phyloP scores from a whole-genome alignment of 1,139 yeast genomes.

The Yarrowia galli region DNA sequence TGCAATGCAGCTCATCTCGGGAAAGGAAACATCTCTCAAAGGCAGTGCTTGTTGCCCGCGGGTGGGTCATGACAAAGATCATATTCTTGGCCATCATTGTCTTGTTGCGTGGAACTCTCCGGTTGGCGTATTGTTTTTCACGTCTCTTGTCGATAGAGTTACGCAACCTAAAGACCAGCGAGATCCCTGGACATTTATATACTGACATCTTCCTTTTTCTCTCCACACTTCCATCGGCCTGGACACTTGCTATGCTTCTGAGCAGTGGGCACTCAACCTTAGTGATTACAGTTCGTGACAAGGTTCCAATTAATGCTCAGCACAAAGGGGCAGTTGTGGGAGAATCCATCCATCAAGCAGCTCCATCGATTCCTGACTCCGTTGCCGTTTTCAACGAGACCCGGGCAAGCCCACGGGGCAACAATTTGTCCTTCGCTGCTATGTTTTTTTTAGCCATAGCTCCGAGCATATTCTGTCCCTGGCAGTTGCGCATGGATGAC shows the following conservation, averaged over 20 bases:
- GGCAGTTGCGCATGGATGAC: too few relatives aligned
- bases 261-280: conserved; percentile 18
- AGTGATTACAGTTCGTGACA: conserved; percentile 2
- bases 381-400: too few relatives aligned
- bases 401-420: too few relatives aligned
- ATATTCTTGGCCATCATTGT: conserved; percentile 35
- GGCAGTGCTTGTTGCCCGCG: conserved; percentile 48
- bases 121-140: too few relatives aligned
- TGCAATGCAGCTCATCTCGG: conserved; percentile 44
- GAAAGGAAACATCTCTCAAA: conserved; percentile 47
- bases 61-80: conserved; percentile 47
- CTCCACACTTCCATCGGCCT: conserved; percentile 19
- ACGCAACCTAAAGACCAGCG: conserved; percentile 2
- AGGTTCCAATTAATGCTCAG: conserved; percentile 1
- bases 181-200: neutral
- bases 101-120: neutral
- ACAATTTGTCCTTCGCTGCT: too few relatives aligned
- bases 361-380: neutral
- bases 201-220: neutral
- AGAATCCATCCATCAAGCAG: neutral
- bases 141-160: conserved; percentile 3
- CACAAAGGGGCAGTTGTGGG: neutral
- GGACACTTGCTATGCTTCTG: conserved; percentile 23
- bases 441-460: too few relatives aligned
- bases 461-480: too few relatives aligned